A percentile compares a stretch with the other conserved stretches of the same genome.
phyloP scores from a whole-genome alignment of 148 eudicot species.

The Amaranthus hypochondriacus region DNA sequence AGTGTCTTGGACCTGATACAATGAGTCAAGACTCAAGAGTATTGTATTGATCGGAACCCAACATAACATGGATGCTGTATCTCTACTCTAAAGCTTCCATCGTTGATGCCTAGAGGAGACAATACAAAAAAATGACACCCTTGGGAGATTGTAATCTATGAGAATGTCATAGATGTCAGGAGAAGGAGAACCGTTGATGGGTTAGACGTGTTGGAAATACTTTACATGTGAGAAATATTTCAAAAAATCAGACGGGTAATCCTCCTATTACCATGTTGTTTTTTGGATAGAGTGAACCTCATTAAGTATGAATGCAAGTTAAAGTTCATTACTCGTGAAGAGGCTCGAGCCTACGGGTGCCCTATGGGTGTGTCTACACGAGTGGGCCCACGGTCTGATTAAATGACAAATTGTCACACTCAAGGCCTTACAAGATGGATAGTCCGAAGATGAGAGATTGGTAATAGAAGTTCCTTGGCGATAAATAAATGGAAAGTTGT shows the following conservation, averaged over 20 bases:
- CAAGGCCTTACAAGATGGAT: constrained; percentile 6
- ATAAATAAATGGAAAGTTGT: background rate
- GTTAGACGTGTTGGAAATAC: background rate
- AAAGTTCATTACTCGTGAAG: background rate
- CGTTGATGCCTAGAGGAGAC: constrained; percentile 34
- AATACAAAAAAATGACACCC: constrained; percentile 61
- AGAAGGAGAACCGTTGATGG: background rate
- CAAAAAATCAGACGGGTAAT: no score
- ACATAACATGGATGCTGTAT: constrained; percentile 61
- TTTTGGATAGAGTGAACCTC: no score
- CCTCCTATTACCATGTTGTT: no score
- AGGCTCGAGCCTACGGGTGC: constrained; percentile 4
- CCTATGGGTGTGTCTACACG: constrained; percentile 4
- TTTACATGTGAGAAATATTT: no score
- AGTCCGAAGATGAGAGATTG: constrained; percentile 15
- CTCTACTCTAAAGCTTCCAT: constrained; percentile 44
- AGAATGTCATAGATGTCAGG: constrained; percentile 72
- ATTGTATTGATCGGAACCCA: constrained; percentile 40
- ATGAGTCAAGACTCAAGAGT: background rate
- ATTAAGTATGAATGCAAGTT: no score
- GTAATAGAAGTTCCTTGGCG: constrained; percentile 2
- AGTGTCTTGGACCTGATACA: constrained; percentile 20
- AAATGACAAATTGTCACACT: no score
- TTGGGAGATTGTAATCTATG: constrained; percentile 55
- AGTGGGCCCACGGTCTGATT: no score